Conservation (phyloP, 495 filamentous ascomycete genomes). For the Recurvomyces mirabilis region DNA sequence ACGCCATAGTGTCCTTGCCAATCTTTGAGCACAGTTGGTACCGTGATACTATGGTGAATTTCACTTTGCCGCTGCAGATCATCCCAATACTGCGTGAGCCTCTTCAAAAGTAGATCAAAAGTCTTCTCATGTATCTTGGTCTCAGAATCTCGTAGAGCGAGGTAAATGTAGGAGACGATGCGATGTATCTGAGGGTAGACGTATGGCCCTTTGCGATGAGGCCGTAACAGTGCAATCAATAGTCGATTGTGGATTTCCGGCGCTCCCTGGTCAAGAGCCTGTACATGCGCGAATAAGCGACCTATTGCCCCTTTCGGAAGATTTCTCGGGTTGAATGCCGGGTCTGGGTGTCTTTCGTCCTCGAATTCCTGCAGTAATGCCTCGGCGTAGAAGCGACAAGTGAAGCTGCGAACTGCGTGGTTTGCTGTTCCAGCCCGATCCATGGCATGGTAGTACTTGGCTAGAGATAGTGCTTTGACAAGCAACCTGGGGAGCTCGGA, state of each 20-base stretch:
- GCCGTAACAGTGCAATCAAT: neutral
- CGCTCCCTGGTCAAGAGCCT: neutral
- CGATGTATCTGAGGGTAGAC: constrained; percentile 3
- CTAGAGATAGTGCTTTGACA: constrained; percentile 1
- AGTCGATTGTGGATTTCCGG: constrained; percentile 3
- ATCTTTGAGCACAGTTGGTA: constrained; percentile 13
- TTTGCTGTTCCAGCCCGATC: neutral
- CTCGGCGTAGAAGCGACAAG: constrained; percentile 11
- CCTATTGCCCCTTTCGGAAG: neutral
- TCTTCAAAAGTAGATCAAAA: constrained; percentile 5
- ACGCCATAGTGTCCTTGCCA: constrained; percentile 17
- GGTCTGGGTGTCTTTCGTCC: neutral
- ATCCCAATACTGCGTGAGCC: neutral
- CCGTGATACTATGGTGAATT: constrained; percentile 1
- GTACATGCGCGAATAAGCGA: neutral
- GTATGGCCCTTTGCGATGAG: neutral
- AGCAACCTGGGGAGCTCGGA: constrained; percentile 11
- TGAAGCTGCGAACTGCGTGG: constrained; percentile 1
- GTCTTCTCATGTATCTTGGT: constrained; percentile 1
- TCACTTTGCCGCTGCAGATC: neutral
- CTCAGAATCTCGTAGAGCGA: neutral
- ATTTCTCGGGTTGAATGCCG: neutral
- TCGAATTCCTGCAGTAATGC: constrained; percentile 13
- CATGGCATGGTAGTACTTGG: neutral
- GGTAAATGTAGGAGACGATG: constrained; percentile 9